Conservation (phyloP, 179 eudicot species). For the Actinidia chinensis region DNA sequence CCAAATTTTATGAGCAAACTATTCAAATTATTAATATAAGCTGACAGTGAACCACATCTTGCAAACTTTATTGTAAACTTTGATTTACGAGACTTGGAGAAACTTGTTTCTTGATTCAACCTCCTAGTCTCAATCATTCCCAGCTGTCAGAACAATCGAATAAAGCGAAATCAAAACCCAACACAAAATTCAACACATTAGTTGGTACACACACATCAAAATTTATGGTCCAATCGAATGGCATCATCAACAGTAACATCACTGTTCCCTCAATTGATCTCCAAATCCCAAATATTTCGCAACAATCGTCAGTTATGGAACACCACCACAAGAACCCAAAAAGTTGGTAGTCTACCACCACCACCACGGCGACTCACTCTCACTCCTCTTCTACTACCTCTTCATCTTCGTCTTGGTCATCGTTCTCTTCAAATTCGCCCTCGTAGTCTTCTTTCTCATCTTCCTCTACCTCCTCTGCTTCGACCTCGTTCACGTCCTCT, state of each 20-base stretch:
- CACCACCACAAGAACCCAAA: neutral
- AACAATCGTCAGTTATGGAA: neutral
- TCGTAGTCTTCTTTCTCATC: constrained; percentile 27
- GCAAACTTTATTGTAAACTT: no score
- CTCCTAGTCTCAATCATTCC: no score
- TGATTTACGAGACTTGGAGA: no score
- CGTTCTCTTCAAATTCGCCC: constrained; percentile 19
- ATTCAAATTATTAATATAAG: no score
- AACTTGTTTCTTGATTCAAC: no score
- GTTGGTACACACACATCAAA: neutral
- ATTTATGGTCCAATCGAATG: neutral
- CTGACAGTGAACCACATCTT: no score
- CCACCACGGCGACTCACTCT: constrained; percentile 20
- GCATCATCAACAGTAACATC: constrained; percentile 1
- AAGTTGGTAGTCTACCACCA: neutral
- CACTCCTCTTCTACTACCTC: constrained; percentile 28
- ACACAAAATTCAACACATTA: neutral
- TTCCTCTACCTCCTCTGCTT: constrained; percentile 38
- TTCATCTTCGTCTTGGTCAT: constrained; percentile 31
- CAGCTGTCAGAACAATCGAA: neutral
- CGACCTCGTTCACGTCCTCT: constrained; percentile 28
- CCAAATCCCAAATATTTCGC: constrained; percentile 18
- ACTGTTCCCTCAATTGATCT: constrained; percentile 6
- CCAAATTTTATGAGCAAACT: no score
- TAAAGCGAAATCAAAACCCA: neutral